Base-by-base conservation (phyloP, 305 asterid species). In the Fraxinus platypoda region DNA sequence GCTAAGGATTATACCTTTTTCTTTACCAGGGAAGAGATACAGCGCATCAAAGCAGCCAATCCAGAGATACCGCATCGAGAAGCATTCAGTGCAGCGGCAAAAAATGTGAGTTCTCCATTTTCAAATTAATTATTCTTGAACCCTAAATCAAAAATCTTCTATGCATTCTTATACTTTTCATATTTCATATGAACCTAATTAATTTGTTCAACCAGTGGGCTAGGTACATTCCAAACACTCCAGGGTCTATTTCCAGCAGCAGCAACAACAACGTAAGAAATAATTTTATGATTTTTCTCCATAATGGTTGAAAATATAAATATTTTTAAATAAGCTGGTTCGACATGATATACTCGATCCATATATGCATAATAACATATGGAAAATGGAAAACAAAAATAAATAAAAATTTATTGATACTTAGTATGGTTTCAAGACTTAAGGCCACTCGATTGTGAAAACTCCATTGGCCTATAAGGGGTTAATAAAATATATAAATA, bases 51-150 rank as follows among this genome's bases (percentile, higher is more conserved):
- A 84, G 85, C 97, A 3, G 97, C 93, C 15, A 92, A 94, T 85
- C 99, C 98, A 52, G 99, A 95, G 89, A 94, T 93, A 78, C 98
- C 97, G 15, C 99, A 94, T 80, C 89, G 99, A 34, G 99, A 95
- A 88, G 99, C 98, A 80, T 95, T 95, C 87, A 95, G 98, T 81
- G 92, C 99, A 13, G 99, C 98, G 75, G 98, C 98, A 1, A 95
- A 95, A 88, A 95, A 94, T 84, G 97, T 95, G 52, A 85, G 90
- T n/a, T 59, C 41, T 75, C 19, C 35, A 30, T 70, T 8, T 76
- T 11, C 26, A 13, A 2, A 41, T 54, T 26, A 43, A 1, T 38
- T 49, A 70, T 4, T 43, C 41, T 33, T n/a, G 35, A 52, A 26
- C n/a, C 33, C 23, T 33, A 71, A 26, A 17, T 43, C 12, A 30